Percentiles rank a stretch among this genome's conserved stretches.
These are phyloP conservation scores for Coemansia sp. DNA, from an alignment of 192 early-diverging fungal species.

Conservation along the genomic window DNA sequence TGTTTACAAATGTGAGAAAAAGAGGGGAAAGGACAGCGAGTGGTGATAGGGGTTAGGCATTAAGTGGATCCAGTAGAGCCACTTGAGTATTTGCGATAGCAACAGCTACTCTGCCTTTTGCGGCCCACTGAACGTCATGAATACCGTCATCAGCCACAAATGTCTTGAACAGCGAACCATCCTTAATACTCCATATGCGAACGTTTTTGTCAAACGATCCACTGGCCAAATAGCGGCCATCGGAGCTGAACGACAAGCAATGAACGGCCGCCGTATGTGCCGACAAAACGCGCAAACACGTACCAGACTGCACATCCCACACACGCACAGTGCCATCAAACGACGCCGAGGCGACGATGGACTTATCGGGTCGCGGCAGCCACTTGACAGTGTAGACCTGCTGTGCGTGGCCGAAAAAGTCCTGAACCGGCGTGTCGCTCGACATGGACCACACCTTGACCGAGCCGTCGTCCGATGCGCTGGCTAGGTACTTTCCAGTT, in stretches of 20 bases:
- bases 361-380: slow-evolving; percentile 63
- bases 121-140: slow-evolving; percentile 50
- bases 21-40: neutral
- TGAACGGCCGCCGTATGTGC: slow-evolving; percentile 70
- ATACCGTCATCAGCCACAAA: slow-evolving; percentile 46
- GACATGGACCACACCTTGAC: slow-evolving; percentile 44
- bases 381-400: slow-evolving; percentile 81
- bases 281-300: slow-evolving; percentile 66
- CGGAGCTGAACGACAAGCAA: slow-evolving; percentile 72
- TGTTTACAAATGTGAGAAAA: slow-evolving; percentile 4
- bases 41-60: neutral
- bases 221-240: slow-evolving; percentile 69
- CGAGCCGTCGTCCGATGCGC: slow-evolving; percentile 48
- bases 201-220: slow-evolving; percentile 77
- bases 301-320: slow-evolving; percentile 76
- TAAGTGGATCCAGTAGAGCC: slow-evolving; percentile 40
- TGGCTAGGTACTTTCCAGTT: slow-evolving; percentile 45
- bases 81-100: slow-evolving; percentile 41
- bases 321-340: slow-evolving; percentile 81
- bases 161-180: slow-evolving; percentile 40
- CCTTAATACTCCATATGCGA: slow-evolving; percentile 66
- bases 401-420: slow-evolving; percentile 61
- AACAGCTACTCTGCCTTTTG: slow-evolving; percentile 40
- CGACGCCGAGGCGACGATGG: slow-evolving; percentile 69
- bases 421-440: slow-evolving; percentile 24